phyloP scores from a whole-genome alignment of 2,329 filamentous ascomycete species.

The Pseudopyricularia cyperi region DNA sequence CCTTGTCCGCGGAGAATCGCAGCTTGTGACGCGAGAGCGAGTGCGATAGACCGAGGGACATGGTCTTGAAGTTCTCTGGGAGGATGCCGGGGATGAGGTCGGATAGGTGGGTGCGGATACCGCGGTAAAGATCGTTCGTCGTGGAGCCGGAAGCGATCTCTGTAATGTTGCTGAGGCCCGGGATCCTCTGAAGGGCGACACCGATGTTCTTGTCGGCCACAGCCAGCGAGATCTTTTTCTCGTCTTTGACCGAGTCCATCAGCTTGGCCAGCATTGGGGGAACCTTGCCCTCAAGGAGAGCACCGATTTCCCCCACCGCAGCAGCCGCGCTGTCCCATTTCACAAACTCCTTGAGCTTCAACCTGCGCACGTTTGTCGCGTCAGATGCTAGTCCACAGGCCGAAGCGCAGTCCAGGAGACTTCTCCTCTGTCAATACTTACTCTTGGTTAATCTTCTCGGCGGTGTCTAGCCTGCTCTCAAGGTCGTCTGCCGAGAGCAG shows the following conservation, averaged over 20 bases:
- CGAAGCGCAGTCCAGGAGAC: not conserved
- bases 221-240: conserved; percentile 91
- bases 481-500: conserved; percentile 80
- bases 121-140: conserved; percentile 83
- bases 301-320: conserved; percentile 80
- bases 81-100: conserved; percentile 82
- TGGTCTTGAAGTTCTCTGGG: conserved; percentile 78
- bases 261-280: conserved; percentile 73
- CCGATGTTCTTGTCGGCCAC: conserved; percentile 90
- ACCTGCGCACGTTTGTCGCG: conserved; percentile 29
- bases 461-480: conserved; percentile 54
- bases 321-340: conserved; percentile 92
- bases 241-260: conserved; percentile 83
- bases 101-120: conserved; percentile 80
- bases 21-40: conserved; percentile 95
- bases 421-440: conserved; percentile 32
- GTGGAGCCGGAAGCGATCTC: conserved; percentile 68
- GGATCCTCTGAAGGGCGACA: conserved; percentile 83
- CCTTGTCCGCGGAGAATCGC: conserved; percentile 97
- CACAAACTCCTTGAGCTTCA: conserved; percentile 93
- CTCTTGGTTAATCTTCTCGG: conserved; percentile 78
- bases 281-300: conserved; percentile 87
- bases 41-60: conserved; percentile 92
- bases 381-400: not conserved
- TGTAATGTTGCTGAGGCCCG: conserved; percentile 64